Conservation (phyloP, 2,329 filamentous ascomycete genomes). For the Zasmidium angulare region DNA sequence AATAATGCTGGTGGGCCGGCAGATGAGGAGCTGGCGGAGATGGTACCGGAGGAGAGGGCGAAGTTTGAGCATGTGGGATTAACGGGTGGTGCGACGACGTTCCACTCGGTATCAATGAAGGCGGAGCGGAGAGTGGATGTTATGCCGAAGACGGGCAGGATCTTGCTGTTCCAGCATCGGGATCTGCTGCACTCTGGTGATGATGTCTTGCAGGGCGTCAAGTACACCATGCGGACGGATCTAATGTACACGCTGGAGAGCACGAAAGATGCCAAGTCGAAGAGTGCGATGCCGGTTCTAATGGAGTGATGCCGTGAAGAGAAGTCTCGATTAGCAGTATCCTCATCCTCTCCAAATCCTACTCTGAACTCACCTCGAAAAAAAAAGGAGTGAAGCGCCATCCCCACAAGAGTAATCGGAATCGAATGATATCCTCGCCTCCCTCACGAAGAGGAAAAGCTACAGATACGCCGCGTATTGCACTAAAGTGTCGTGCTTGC, state of each 20-base stretch:
- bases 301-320: slow-evolving; percentile 7
- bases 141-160: slow-evolving; percentile 51
- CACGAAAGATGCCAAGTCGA: slow-evolving; percentile 11
- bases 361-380: slow-evolving; percentile 45
- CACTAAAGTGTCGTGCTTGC: slow-evolving; percentile 70
- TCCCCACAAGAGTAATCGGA: slow-evolving; percentile 88
- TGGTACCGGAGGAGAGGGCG: slow-evolving; percentile 29
- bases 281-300: slow-evolving; percentile 16
- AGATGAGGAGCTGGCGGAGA: slow-evolving; percentile 17
- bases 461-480: slow-evolving; percentile 82
- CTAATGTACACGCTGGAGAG: slow-evolving; percentile 50
- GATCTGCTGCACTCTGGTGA: slow-evolving; percentile 55
- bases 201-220: slow-evolving; percentile 53
- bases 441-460: slow-evolving; percentile 19
- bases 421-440: slow-evolving; percentile 72
- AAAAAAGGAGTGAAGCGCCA: slow-evolving; percentile 64
- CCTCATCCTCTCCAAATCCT: slow-evolving; percentile 23
- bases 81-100: slow-evolving; percentile 57
- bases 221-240: slow-evolving; percentile 58
- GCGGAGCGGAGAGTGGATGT: slow-evolving; percentile 42
- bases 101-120: slow-evolving; percentile 37
- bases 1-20: slow-evolving; percentile 19
- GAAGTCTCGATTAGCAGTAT: slow-evolving; percentile 46
- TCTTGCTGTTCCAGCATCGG: slow-evolving; percentile 58
- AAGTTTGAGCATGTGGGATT: slow-evolving; percentile 31